Evolutionary conservation across 169 alveolate species (phyloP).

Genomic region (Theileria annulata): DNA sequence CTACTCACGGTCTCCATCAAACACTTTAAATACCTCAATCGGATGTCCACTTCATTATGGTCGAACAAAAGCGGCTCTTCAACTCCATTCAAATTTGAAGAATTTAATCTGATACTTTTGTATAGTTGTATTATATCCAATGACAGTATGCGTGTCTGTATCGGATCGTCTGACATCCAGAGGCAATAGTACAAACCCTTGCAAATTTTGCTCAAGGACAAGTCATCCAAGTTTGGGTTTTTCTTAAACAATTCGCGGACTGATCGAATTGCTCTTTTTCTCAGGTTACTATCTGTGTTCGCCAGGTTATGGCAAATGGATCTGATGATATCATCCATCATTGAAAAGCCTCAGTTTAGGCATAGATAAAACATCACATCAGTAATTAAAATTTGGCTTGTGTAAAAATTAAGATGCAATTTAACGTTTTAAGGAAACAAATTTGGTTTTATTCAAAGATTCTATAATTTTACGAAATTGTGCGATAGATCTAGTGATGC

Average conservation of each 20-base stretch:
- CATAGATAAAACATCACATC: neutral
- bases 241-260: conserved; percentile 30
- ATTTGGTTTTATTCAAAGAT: neutral
- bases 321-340: conserved; percentile 37
- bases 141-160: conserved; percentile 37
- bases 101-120: neutral
- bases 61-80: neutral
- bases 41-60: conserved; percentile 7
- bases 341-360: neutral
- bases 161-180: conserved; percentile 67
- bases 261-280: conserved; percentile 36
- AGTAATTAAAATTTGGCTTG: neutral
- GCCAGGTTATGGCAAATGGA: conserved; percentile 65
- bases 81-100: neutral
- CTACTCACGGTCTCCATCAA: conserved; percentile 30
- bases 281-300: conserved; percentile 39
- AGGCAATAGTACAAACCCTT: conserved; percentile 56
- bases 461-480: neutral
- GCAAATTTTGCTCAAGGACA: conserved; percentile 30
- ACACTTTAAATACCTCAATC: conserved; percentile 16
- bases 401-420: neutral
- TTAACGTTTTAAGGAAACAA: neutral
- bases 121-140: conserved; percentile 49
- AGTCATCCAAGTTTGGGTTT: conserved; percentile 13
- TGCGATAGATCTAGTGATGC: neutral